These are phyloP conservation scores for Camptophora hylomeconis DNA, from an alignment of 2,329 filamentous ascomycete species.

Conservation along the genomic window DNA sequence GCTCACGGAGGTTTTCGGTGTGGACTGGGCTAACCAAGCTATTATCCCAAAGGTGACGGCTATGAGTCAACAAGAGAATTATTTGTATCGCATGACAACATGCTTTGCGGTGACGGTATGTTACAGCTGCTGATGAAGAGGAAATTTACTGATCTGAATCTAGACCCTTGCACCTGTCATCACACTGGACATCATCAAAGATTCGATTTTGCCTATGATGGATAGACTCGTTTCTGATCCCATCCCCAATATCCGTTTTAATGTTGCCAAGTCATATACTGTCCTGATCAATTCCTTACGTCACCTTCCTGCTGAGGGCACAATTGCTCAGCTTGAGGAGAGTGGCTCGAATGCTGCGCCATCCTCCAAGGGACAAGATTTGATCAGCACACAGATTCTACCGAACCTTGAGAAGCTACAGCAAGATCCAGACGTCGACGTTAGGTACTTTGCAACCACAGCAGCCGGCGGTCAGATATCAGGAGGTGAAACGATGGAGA, in stretches of 20 bases:
- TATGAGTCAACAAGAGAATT: slow-evolving; percentile 97
- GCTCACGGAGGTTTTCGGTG: slow-evolving; percentile 94
- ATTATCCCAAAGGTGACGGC: slow-evolving; percentile 98
- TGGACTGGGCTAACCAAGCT: slow-evolving; percentile 91
- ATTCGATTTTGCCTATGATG: slow-evolving; percentile 89
- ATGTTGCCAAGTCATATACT: slow-evolving; percentile 94
- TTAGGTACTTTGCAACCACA: slow-evolving; percentile 92
- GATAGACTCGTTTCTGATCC: slow-evolving; percentile 87
- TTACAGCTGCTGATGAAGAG: slow-evolving; percentile 16
- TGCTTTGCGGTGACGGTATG: slow-evolving; percentile 96
- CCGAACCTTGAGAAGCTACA: slow-evolving; percentile 90
- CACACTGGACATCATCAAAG: slow-evolving; percentile 81
- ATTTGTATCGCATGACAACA: slow-evolving; percentile 99
- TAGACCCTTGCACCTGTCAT: slow-evolving; percentile 90
- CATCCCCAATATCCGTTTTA: slow-evolving; percentile 98
- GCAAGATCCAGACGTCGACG: slow-evolving; percentile 94
- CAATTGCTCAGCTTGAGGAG: slow-evolving; percentile 74
- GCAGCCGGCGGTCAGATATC: slow-evolving; percentile 47
- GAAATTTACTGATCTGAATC: slow-evolving; percentile 17
- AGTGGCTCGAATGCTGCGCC: slow-evolving; percentile 46
- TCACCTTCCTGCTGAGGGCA: slow-evolving; percentile 77
- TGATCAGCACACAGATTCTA: slow-evolving; percentile 76
- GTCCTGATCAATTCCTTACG: slow-evolving; percentile 85
- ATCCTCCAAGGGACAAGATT: slow-evolving; percentile 59
- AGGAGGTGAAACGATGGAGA: slow-evolving; percentile 33